A percentile compares a stretch with the other conserved stretches of the same genome.
Evolutionary conservation across 345 rosid genomes (phyloP).

Genomic region (Eucalyptus pauciflora): DNA sequence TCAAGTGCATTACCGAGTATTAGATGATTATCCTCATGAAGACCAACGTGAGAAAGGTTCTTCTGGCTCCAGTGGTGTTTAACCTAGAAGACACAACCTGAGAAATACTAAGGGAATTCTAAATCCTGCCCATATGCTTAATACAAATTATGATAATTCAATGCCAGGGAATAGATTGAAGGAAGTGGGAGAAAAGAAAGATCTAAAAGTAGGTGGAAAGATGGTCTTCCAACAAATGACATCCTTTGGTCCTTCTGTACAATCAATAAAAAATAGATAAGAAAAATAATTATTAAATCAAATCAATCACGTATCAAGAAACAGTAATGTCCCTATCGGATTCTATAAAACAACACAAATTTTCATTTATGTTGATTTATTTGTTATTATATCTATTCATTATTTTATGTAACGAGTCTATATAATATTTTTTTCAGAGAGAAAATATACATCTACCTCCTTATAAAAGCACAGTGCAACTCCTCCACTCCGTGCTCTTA

Average conservation of each 20-base stretch:
- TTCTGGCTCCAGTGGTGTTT: neutral
- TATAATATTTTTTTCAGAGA: neutral
- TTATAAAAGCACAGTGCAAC: neutral
- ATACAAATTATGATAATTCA: neutral
- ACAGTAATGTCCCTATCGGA: neutral
- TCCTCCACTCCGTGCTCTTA: neutral
- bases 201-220: neutral
- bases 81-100: neutral
- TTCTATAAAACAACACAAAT: accelerated
- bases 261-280: neutral
- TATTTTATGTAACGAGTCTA: neutral
- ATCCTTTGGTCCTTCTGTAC: neutral
- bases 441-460: neutral
- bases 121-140: neutral
- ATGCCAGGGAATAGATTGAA: neutral
- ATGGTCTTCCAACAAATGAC: neutral
- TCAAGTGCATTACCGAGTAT: neutral
- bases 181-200: neutral
- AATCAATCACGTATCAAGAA: neutral
- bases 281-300: neutral
- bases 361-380: neutral
- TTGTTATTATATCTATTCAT: neutral
- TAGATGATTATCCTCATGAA: neutral
- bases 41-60: neutral
- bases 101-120: neutral